Evolutionary conservation across 163 green algal species (phyloP), one percentile per base, ranked within the genome.

Genomic region (Scenedesmus sp.): DNA sequence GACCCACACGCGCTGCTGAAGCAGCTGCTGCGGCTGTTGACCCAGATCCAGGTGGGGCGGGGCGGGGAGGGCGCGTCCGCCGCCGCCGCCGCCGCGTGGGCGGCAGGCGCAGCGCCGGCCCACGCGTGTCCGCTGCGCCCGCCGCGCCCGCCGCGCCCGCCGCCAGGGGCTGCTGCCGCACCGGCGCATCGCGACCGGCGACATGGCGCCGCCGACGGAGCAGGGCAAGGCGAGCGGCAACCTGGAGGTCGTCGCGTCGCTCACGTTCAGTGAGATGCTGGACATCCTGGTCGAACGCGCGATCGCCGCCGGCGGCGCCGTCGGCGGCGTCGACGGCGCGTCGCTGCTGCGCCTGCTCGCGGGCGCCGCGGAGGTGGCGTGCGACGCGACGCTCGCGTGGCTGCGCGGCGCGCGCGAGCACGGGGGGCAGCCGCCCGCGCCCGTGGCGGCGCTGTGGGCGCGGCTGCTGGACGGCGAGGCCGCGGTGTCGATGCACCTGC

Each of bases 111-210:
- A n/a, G n/a, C n/a, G n/a, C n/a, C n/a, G n/a, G n/a, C n/a, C n/a
- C n/a, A n/a, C n/a, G n/a, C n/a, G n/a, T n/a, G n/a, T n/a, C n/a
- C n/a, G n/a, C n/a, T n/a, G n/a, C 26, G 13, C 14, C 50, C 24
- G 11, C 50, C 24, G 14, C 11, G 26, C 50, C 50, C 26, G 50
- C 14, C 26, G 50, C 10, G 11, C 20, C 14, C 26, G 50, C 13
- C 26, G 50, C 56, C 77, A 83, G 65, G 60, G 73, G 24, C 31
- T 72, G 57, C 18, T 79, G 60, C 58, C 67, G 9, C 29, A 70
- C 24, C n/a, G 9, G 1, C 67, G 77, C 3, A 18, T 77, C 29
- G 53, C 24, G n/a, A 0, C 24, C 24, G 76, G 76, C 33, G 76
- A 83, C 33, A 77, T 83, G 63, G 26, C 31, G 15, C 58, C 70